phyloP scores from a whole-genome alignment of 177 flowering plant genomes.

The Tripterygium wilfordii region DNA sequence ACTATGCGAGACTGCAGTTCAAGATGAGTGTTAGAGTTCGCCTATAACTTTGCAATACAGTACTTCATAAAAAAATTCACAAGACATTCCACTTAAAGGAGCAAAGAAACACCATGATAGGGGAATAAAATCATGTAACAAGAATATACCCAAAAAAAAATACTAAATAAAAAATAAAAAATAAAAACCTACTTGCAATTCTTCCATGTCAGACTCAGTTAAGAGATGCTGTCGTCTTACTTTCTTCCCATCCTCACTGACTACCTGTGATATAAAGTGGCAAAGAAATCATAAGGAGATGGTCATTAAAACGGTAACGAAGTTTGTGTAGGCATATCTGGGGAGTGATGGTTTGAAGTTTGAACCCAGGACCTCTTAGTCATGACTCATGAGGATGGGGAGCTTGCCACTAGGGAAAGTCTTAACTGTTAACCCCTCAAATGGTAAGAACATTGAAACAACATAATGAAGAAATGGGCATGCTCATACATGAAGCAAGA shows the following conservation, averaged over 20 bases:
- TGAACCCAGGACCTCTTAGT: too few species aligned
- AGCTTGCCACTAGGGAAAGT: too few species aligned
- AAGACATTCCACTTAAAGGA: background rate
- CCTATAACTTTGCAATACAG: too few species aligned
- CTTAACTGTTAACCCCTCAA: too few species aligned
- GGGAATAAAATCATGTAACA: background rate
- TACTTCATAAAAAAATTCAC: too few species aligned
- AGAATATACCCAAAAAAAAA: background rate
- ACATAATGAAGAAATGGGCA: too few species aligned
- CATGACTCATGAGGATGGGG: too few species aligned
- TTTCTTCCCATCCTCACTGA: slow-evolving; percentile 92
- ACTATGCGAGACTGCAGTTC: slow-evolving; percentile 70
- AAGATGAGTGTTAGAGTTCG: background rate
- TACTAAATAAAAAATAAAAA: background rate
- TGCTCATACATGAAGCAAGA: too few species aligned
- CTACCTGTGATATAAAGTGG: slow-evolving; percentile 48
- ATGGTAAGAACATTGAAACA: too few species aligned
- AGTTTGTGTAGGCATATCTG: too few species aligned
- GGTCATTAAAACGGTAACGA: background rate
- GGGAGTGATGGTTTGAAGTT: too few species aligned
- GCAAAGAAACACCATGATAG: background rate
- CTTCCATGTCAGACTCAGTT: slow-evolving; percentile 75
- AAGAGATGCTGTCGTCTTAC: slow-evolving; percentile 71
- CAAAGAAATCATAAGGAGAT: background rate
- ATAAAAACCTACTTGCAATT: slow-evolving; percentile 62